phyloP scores from a whole-genome alignment of 2,329 filamentous ascomycete genomes.

The Colletotrichum viniferum region DNA sequence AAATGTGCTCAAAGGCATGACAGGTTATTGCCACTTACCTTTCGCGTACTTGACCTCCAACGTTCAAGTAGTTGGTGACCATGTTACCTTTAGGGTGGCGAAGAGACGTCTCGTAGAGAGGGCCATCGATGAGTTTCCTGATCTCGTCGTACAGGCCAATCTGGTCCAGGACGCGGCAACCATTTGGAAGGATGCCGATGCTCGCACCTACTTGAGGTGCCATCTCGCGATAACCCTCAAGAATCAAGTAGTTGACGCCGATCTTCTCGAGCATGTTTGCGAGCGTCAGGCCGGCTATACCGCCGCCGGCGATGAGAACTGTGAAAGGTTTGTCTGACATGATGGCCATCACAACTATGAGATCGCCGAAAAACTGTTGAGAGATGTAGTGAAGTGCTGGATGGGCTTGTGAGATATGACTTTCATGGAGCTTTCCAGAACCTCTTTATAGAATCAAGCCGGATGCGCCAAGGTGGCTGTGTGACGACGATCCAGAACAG shows the following conservation, averaged over 20 bases:
- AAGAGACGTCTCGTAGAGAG: background rate
- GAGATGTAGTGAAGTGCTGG: background rate
- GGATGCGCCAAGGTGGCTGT: background rate
- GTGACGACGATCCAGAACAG: background rate
- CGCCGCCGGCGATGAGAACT: background rate
- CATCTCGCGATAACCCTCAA: conserved; percentile 46
- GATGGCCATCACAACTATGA: background rate
- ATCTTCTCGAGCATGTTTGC: conserved; percentile 43
- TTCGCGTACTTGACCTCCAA: background rate
- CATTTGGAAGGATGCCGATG: conserved; percentile 48
- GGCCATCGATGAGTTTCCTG: background rate
- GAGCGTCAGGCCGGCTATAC: conserved; percentile 19
- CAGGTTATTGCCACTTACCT: background rate
- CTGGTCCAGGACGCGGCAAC: conserved; percentile 52
- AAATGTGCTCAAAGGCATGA: background rate
- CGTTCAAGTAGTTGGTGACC: background rate
- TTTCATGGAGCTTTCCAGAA: background rate
- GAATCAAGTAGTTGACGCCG: conserved; percentile 50
- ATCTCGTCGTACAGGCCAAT: conserved; percentile 39
- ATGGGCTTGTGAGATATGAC: background rate
- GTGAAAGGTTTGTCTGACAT: background rate
- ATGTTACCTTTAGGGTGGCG: background rate
- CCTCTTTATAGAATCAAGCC: background rate
- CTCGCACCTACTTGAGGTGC: conserved; percentile 50
- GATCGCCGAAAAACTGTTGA: background rate